These are phyloP conservation scores for Lepiota venenata DNA, from an alignment of 768 basidiomycete species.

Conservation along the genomic window DNA sequence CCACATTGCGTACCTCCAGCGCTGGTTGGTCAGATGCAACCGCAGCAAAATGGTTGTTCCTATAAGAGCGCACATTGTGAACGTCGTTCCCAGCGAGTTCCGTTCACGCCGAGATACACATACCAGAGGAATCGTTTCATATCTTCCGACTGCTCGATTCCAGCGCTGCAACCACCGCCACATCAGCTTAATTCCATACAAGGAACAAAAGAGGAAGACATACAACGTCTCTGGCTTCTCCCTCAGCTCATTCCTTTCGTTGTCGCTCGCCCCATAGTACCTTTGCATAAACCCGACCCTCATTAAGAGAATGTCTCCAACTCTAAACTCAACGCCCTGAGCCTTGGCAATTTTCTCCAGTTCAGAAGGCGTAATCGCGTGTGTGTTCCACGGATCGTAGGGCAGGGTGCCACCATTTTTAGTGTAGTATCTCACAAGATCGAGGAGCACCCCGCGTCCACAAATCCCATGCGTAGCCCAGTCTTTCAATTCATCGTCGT, in stretches of 20 bases:
- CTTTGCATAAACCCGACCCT: conserved; percentile 63
- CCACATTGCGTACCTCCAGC: conserved; percentile 43
- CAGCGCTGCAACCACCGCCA: conserved; percentile 40
- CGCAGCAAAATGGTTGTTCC: conserved; percentile 75
- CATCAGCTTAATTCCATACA: not conserved
- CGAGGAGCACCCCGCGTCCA: conserved; percentile 64
- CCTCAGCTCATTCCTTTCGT: conserved; percentile 40
- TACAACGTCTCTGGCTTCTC: conserved; percentile 51
- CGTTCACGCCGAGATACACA: conserved; percentile 13
- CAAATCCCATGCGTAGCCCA: conserved; percentile 72
- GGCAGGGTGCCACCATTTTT: conserved; percentile 37
- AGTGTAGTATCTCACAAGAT: conserved; percentile 54
- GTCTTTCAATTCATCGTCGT: conserved; percentile 33
- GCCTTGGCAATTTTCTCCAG: conserved; percentile 55
- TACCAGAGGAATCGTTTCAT: conserved; percentile 76
- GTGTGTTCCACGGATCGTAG: conserved; percentile 62
- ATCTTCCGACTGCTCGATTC: conserved; percentile 64
- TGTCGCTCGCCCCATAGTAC: conserved; percentile 40
- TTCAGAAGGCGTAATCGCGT: conserved; percentile 49
- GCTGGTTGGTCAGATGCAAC: conserved; percentile 66
- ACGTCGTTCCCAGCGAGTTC: not conserved
- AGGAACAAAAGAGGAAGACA: conserved; percentile 17
- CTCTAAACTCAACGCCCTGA: conserved; percentile 55
- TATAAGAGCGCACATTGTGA: conserved; percentile 19
- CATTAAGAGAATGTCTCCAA: conserved; percentile 58